Evolutionary conservation across 192 early-diverging fungal species (phyloP), one percentile per base, ranked within the genome.

Genomic region (Coemansia sp.): DNA sequence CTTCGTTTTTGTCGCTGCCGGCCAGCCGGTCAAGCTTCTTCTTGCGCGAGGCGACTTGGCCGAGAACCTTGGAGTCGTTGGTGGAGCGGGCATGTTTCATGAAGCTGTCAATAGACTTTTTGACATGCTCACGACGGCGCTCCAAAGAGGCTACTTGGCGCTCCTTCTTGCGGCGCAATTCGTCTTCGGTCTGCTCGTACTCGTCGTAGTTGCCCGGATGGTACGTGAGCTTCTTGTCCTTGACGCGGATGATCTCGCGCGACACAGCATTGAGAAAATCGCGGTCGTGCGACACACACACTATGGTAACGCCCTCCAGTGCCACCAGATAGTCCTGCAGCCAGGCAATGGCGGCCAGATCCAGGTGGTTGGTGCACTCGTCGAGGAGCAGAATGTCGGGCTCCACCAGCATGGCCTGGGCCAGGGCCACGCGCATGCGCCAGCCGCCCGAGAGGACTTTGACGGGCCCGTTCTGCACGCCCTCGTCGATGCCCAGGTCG

Each of bases 281-380:
- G 57, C 93, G 91, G 70, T 97, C 94, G 68, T 93, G 95, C 41
- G 93, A 94, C n/a, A 97, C 93, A 33, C 92, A 81, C 0, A 97
- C 88, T 39, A 97, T 77, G 3, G 93, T 94, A 34, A 87, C 85
- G 66, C 87, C 81, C 21, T 86, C 72, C 14, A 93, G 78, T 19
- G 80, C 44, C 0, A 68, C 64, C 6, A 92, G 75, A 53, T 98
- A 95, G 29, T 86, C 79, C 62, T 93, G 91, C 6, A 98, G 86
- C 94, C 94, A 98, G n/a, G 94, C 75, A 40, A 93, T 94, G n/a
- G 94, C 91, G 4, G 90, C 90, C 39, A 98, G 75, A 69, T 98
- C 95, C 71, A 97, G 84, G 73, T 93, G 91, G 72, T 93, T 93
- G 62, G 90, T 97, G 66, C 94, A 95, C 83, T 98, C 95, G 60